phyloP scores from a whole-genome alignment of 2,329 filamentous ascomycete genomes.

The Penicillium sp. region DNA sequence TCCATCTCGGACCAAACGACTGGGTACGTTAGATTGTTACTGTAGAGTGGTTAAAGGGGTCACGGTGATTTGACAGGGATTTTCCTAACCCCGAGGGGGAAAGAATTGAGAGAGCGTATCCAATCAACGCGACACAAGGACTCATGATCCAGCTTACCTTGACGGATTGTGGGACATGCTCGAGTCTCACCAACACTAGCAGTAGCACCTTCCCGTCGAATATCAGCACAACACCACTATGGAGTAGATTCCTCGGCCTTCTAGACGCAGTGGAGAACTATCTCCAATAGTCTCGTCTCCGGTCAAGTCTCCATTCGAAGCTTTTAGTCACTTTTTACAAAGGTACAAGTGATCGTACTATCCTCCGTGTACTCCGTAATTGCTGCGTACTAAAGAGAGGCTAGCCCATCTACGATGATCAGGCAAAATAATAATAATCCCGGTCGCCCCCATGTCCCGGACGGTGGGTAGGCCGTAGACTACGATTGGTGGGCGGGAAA shows the following conservation, averaged over 20 bases:
- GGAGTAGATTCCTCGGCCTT: not conserved
- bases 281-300: not conserved
- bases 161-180: not conserved
- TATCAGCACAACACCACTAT: not conserved
- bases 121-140: not conserved
- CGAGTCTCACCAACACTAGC: not conserved
- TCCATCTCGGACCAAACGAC: constrained; percentile 3
- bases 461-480: constrained; percentile 3
- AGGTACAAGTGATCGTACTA: not conserved
- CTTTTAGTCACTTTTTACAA: not conserved
- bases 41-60: not conserved
- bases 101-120: constrained; percentile 5
- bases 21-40: not conserved
- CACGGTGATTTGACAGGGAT: not conserved
- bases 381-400: not conserved
- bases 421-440: not conserved
- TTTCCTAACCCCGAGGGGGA: constrained; percentile 7
- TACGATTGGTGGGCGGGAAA: constrained; percentile 25
- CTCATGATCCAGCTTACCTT: not conserved
- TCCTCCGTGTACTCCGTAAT: constrained; percentile 4
- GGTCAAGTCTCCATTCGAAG: not conserved
- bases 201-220: not conserved
- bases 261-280: constrained; percentile 5
- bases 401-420: not conserved
- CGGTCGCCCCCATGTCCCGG: constrained; percentile 16